Evolutionary conservation across 2,329 filamentous ascomycete genomes (phyloP), one percentile per base, ranked within the genome.

Genomic region (Daldinia eschscholtzii): DNA sequence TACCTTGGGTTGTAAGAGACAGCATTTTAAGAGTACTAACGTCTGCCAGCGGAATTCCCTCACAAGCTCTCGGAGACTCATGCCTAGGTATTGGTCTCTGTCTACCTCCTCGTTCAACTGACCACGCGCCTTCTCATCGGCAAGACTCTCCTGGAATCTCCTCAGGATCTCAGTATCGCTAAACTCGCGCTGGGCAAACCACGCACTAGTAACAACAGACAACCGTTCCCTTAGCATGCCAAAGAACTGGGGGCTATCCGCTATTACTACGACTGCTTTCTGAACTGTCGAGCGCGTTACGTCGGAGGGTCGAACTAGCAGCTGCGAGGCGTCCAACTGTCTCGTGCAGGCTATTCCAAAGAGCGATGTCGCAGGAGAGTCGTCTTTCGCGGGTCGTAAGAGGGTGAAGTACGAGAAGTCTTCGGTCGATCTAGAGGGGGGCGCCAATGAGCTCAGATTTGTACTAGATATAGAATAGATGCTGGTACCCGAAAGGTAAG

Each of bases 321-420:
- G 85, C 75, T 90, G 85, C 13, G 89, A 89, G 15, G 94, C 88
- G 77, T 97, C 93, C 76, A 99, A 87, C 82, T 98, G 96, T 67
- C 95, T 88, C 15, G 95, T 97, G 80, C 96, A 99, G 18, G 94
- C 92, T 77, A 99, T 98, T 70, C 96, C 96, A 78, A 99, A 99
- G 23, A 99, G 88, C 26, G 93, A 97, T 1, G 93, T 94, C 33
- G 89, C 88, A 6, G 91, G 88, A 37, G 82, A 78, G 20, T 79
- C 75, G 58, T 81, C 81, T 70, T 81, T 85, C 61, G 85, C 86
- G 53, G 90, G 89, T 33, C 89, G 88, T 65, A 93, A 86, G 58
- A 99, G 89, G 7, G 95, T 98, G 80, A 99, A 99, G 83, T 99
- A 99, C 58, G 94, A 98, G 84, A 98, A 99, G 82, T 98, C 96